Base-by-base conservation (phyloP, 257 asterid genomes). In the Anisodus acutangulus region DNA sequence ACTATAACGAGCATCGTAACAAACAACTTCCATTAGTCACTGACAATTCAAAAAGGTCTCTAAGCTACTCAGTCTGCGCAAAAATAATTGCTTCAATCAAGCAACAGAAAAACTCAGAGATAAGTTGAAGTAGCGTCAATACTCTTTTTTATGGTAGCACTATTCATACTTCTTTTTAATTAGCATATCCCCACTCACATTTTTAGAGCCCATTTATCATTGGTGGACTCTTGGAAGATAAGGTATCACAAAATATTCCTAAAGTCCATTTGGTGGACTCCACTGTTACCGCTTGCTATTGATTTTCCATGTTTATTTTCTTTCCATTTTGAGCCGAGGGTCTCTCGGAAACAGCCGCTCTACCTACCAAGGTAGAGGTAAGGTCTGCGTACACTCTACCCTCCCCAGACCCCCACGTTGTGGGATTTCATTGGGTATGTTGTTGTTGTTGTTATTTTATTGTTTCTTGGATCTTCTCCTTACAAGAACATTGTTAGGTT, bases 141-240 rank as follows among this genome's bases (percentile, higher is more conserved):
- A 45, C 39, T 71, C 9, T 71, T 71, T 45, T 71, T 71, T 45
- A 71, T 1, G 5, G 57, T 45, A 71, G 39, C 39, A 72, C 80
- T 47, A 72, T 47, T 19, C 59, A 72, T 37, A 19, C 41, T 72
- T 59, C 39, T 13, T 72, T 72, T 47, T 47, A 47, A 41, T 47
- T 45, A 2, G 10, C 80, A 72, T 41, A 5, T 47, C 19, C 80
- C 59, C 45, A 35, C 59, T 72, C 80, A 72, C 80, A 19, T n/a
- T 47, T 70, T 45, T 72, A 47, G 39, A 71, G 58, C n/a, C 5
- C 79, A 49, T 74, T 74, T 74, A 74, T 74, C 43, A 74, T 49
- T 74, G 9, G 9, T 74, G 41, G 26, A 22, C 31, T 74, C 43
- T 49, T 49, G 62, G 43, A 26, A 47, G 43, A 47, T 11, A 49